phyloP scores from a whole-genome alignment of 805 yeast genomes.

The Suhomyces prunicola region DNA sequence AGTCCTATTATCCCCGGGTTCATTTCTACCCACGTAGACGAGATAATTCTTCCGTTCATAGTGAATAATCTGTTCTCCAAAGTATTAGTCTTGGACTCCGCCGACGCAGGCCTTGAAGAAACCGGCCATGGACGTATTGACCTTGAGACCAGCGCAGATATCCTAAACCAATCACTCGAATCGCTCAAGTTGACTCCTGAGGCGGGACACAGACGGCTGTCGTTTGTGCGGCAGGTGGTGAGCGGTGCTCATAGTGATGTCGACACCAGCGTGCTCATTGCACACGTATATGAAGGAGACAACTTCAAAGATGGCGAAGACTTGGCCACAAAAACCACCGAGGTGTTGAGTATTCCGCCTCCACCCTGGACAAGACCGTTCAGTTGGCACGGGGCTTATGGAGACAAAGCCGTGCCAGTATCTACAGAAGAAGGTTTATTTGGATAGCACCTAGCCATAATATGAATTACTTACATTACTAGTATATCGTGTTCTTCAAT shows the following conservation, averaged over 20 bases:
- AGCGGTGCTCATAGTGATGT: slow-evolving; percentile 7
- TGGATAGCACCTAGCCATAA: slow-evolving; percentile 33
- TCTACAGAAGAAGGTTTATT: slow-evolving; percentile 79
- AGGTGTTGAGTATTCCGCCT: slow-evolving; percentile 20
- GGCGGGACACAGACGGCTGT: slow-evolving; percentile 1
- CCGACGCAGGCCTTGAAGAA: slow-evolving; percentile 54
- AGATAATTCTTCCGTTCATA: slow-evolving; percentile 52
- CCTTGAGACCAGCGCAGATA: slow-evolving; percentile 27
- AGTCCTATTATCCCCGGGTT: slow-evolving; percentile 78
- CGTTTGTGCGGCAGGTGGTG: slow-evolving; percentile 11
- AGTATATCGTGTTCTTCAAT: slow-evolving; percentile 10
- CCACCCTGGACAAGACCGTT: slow-evolving; percentile 52
- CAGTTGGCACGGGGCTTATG: slow-evolving; percentile 87
- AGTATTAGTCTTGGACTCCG: slow-evolving; percentile 66
- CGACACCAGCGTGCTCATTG: slow-evolving; percentile 42
- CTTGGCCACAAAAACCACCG: slow-evolving; percentile 40
- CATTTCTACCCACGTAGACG: slow-evolving; percentile 46
- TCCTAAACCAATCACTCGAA: slow-evolving; percentile 28
- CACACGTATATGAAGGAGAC: slow-evolving; percentile 87
- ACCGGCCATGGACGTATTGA: slow-evolving; percentile 21
- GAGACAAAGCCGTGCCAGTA: slow-evolving; percentile 60
- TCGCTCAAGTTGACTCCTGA: slow-evolving; percentile 18
- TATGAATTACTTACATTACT: not conserved
- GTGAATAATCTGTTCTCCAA: slow-evolving; percentile 35
- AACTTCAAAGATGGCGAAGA: slow-evolving; percentile 67